Evolutionary conservation across 1,284 basidiomycete genomes (phyloP), one percentile per base, ranked within the genome.

Genomic region (Boletus subluridellus): DNA sequence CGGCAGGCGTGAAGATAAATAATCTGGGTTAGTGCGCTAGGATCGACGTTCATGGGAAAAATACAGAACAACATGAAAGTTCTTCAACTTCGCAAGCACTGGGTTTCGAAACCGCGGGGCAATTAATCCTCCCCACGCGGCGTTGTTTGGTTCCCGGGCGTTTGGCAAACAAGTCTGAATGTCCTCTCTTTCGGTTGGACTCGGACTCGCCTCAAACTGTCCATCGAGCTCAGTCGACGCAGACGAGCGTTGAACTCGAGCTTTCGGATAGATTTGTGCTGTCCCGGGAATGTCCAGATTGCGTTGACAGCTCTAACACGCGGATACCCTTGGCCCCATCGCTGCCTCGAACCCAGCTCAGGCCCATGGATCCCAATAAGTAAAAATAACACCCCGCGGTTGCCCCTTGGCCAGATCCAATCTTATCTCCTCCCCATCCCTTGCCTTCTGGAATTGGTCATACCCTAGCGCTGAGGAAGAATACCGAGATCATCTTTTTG

Each of bases 261-360:
- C 49, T 59, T 60, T n/a, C 15, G n/a, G 26, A 52, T 26, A n/a
- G 35, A 38, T 28, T 28, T 10, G 12, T 44, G 28, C 21, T 30
- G 52, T 60, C 42, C 47, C 10, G 38, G 63, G 12, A 39, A 52
- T 39, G 26, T 47, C 11, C 35, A 42, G 44, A 26, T 28, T 37
- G 49, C 12, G 38, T 46, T 42, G 34, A 17, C 44, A 52, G n/a
- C 30, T 38, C 28, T 44, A 54, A 35, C 47, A 34, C 28, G 21
- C 46, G 63, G 55, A 52, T 47, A 34, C 69, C 67, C 67, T 69
- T 65, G 51, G 21, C 64, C 67, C 69, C 50, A 46, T 45, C 26
- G 46, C 39, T 5, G 26, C 37, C 12, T 37, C 45, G 28, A 38
- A 46, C 26, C 32, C 41, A 64, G 48, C 41, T 41, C 39, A 11